phyloP scores from a whole-genome alignment of 495 filamentous ascomycete species.

The Cercophora scortea region DNA sequence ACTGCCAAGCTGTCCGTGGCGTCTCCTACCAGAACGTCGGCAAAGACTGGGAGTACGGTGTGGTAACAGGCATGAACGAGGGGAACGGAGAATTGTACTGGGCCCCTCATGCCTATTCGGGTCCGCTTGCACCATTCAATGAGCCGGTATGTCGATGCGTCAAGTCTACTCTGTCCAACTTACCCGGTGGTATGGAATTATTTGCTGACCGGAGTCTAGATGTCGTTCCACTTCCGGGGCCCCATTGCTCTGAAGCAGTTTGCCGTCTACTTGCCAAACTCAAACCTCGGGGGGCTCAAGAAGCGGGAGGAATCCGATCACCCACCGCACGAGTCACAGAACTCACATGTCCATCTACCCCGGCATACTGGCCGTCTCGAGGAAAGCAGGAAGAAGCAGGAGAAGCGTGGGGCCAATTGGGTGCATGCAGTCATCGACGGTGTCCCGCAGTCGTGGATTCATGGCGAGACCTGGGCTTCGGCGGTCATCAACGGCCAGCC shows the following conservation, averaged over 20 bases:
- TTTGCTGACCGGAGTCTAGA: constrained; percentile 26
- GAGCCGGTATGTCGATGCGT: constrained; percentile 49
- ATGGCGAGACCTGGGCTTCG: constrained; percentile 28
- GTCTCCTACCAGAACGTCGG: constrained; percentile 56
- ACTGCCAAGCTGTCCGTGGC: constrained; percentile 49
- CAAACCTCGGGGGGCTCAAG: constrained; percentile 17
- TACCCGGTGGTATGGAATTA: not conserved
- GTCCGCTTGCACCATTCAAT: constrained; percentile 53
- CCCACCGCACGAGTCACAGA: constrained; percentile 15
- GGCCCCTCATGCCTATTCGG: constrained; percentile 39
- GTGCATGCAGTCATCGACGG: constrained; percentile 60
- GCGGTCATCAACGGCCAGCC: constrained; percentile 57
- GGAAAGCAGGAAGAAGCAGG: too few relatives aligned
- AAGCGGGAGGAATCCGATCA: constrained; percentile 16
- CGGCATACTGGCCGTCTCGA: too few relatives aligned
- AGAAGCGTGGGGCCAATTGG: not conserved
- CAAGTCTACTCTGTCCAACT: not conserved
- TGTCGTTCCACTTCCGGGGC: constrained; percentile 64
- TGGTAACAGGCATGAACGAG: constrained; percentile 50
- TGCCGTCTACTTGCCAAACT: constrained; percentile 50
- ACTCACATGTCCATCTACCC: too few relatives aligned
- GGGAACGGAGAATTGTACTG: constrained; percentile 46
- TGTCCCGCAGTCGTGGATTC: constrained; percentile 47
- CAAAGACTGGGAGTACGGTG: constrained; percentile 47
- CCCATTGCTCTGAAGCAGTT: constrained; percentile 54